Evolutionary conservation across 75 land plant genomes (phyloP).

Genomic region (Isoetes taiwanensis): DNA sequence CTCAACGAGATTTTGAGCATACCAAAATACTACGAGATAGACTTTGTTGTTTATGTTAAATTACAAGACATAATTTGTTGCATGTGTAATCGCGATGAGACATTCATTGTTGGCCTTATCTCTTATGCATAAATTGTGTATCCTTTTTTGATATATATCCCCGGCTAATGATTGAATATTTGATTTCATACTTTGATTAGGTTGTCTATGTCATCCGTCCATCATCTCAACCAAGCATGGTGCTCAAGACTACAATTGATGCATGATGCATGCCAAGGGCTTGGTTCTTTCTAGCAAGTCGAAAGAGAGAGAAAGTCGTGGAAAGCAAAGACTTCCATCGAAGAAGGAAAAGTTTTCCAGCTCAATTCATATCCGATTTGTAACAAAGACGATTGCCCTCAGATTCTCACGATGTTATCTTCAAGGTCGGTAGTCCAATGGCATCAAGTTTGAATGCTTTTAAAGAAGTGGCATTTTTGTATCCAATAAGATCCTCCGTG

Average conservation of each 20-base stretch:
- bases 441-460: slow-evolving; percentile 40
- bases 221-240: slow-evolving; percentile 53
- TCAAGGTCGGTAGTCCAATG: slow-evolving; percentile 48
- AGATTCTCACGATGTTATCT: slow-evolving; percentile 62
- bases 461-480: slow-evolving; percentile 83
- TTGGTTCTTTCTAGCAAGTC: slow-evolving; percentile 42
- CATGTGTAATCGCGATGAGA: too few species aligned
- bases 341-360: slow-evolving; percentile 47
- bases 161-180: too few species aligned
- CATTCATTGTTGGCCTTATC: background rate
- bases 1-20: slow-evolving; percentile 47
- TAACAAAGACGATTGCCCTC: slow-evolving; percentile 58
- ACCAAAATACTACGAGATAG: slow-evolving; percentile 54
- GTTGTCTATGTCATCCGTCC: slow-evolving; percentile 88
- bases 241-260: slow-evolving; percentile 79
- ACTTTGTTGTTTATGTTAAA: background rate
- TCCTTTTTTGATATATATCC: too few species aligned
- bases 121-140: background rate
- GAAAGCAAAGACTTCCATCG: slow-evolving; percentile 29
- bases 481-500: slow-evolving; percentile 74
- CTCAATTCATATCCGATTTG: slow-evolving; percentile 54
- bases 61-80: too few species aligned
- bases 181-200: too few species aligned
- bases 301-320: slow-evolving; percentile 46
- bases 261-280: slow-evolving; percentile 51